Conservation (phyloP, 495 filamentous ascomycete genomes). For the Aspergillus olivimuriae region DNA sequence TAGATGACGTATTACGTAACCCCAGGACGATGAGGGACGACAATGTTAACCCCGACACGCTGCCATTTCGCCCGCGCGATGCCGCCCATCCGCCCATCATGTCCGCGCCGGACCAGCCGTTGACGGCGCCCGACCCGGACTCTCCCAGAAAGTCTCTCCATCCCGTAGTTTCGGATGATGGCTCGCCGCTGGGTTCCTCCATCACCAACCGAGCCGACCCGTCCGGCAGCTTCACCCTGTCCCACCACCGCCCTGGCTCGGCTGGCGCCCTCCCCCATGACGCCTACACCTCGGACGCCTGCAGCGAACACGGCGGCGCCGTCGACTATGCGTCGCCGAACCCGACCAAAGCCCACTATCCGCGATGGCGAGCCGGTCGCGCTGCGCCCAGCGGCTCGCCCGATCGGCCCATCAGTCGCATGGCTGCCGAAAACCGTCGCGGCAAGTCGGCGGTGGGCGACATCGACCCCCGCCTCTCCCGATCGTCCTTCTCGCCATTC, state of each 20-base stretch:
- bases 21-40: constrained; percentile 18
- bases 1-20: constrained; percentile 21
- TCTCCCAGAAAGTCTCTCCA: too few species aligned
- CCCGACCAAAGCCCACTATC: constrained; percentile 8
- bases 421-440: constrained; percentile 6
- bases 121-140: too few species aligned
- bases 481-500: constrained; percentile 3
- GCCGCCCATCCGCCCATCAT: not conserved
- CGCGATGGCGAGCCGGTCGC: constrained; percentile 9
- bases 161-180: constrained; percentile 18
- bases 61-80: constrained; percentile 13
- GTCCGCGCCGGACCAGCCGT: too few species aligned
- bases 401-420: constrained; percentile 6
- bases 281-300: constrained; percentile 16
- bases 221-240: constrained; percentile 17
- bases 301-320: constrained; percentile 17
- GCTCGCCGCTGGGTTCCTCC: constrained; percentile 11
- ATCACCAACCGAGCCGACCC: constrained; percentile 18
- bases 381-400: constrained; percentile 6
- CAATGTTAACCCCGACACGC: constrained; percentile 11
- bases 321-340: constrained; percentile 9
- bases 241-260: constrained; percentile 17
- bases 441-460: constrained; percentile 7
- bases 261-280: constrained; percentile 14
- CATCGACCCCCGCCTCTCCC: constrained; percentile 8